These are phyloP conservation scores for Pterulicium gracile DNA, from an alignment of 1,284 basidiomycete genomes.

Conservation along the genomic window DNA sequence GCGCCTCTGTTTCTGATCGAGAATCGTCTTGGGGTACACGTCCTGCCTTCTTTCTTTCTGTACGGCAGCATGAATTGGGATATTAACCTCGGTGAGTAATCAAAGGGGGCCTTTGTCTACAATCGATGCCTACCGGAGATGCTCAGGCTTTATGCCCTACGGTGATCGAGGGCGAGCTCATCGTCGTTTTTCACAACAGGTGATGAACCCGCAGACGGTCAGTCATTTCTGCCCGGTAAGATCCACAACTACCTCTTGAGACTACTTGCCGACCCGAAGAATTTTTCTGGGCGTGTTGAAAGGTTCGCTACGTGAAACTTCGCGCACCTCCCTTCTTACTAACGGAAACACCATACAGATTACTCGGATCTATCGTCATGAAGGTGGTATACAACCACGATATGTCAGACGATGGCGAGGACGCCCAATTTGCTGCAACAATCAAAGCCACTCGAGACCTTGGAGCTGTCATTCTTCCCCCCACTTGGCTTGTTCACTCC, in stretches of 20 bases:
- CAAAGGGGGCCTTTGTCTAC: slow-evolving; percentile 12
- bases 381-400: slow-evolving; percentile 5
- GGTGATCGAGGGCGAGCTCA: neutral
- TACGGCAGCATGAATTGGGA: slow-evolving; percentile 23
- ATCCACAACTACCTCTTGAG: neutral
- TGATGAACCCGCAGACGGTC: slow-evolving; percentile 4
- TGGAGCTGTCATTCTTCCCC: slow-evolving; percentile 11
- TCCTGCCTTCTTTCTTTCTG: neutral
- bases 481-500: slow-evolving; percentile 11
- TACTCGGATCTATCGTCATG: slow-evolving; percentile 6
- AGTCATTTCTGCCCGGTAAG: slow-evolving; percentile 1
- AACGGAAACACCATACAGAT: slow-evolving; percentile 3
- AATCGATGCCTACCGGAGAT: neutral
- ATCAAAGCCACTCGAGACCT: slow-evolving; percentile 9
- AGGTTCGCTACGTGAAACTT: neutral
- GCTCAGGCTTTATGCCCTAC: neutral
- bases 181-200: slow-evolving; percentile 10
- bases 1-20: neutral
- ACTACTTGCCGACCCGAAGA: slow-evolving; percentile 6
- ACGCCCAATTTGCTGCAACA: slow-evolving; percentile 10
- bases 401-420: slow-evolving; percentile 6
- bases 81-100: slow-evolving; percentile 15
- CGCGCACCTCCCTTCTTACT: neutral
- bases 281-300: slow-evolving; percentile 5
- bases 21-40: no score